phyloP scores from a whole-genome alignment of 768 basidiomycete genomes.

The Lactifluus subvellereus region DNA sequence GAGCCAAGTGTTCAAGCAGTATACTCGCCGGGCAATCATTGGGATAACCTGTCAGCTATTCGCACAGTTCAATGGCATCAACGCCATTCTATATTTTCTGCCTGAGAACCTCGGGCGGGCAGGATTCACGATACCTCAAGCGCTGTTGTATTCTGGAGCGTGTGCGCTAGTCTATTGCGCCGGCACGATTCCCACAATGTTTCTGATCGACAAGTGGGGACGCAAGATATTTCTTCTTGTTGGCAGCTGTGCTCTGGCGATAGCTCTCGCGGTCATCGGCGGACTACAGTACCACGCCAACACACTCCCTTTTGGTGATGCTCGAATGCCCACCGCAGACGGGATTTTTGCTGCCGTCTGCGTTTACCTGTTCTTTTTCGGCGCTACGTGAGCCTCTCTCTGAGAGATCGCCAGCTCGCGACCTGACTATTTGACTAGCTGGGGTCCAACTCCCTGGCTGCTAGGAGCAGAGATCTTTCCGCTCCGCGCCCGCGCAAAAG shows the following conservation, averaged over 20 bases:
- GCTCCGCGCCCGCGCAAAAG: conserved; percentile 30
- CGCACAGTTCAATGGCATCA: conserved; percentile 52
- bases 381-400: conserved; percentile 36
- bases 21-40: conserved; percentile 44
- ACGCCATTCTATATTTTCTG: conserved; percentile 53
- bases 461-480: conserved; percentile 34
- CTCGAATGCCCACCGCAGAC: conserved; percentile 32
- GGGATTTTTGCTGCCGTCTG: conserved; percentile 42
- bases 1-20: conserved; percentile 45
- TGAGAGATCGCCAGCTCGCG: conserved; percentile 13
- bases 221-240: conserved; percentile 45
- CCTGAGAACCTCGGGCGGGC: conserved; percentile 48
- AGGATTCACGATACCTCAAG: conserved; percentile 40
- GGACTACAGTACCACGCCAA: conserved; percentile 44
- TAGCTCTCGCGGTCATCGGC: conserved; percentile 45
- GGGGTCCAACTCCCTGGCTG: conserved; percentile 34
- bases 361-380: conserved; percentile 55
- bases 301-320: conserved; percentile 34
- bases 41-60: conserved; percentile 50
- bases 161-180: conserved; percentile 45
- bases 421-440: conserved; percentile 23
- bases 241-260: conserved; percentile 41
- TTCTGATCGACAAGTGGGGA: conserved; percentile 49
- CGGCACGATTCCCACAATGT: conserved; percentile 48
- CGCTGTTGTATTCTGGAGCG: conserved; percentile 42